Percentiles rank a stretch among this genome's conserved stretches.
These are phyloP conservation scores for Leccinum fibrillosum DNA, from an alignment of 768 basidiomycete species.

Conservation along the genomic window DNA sequence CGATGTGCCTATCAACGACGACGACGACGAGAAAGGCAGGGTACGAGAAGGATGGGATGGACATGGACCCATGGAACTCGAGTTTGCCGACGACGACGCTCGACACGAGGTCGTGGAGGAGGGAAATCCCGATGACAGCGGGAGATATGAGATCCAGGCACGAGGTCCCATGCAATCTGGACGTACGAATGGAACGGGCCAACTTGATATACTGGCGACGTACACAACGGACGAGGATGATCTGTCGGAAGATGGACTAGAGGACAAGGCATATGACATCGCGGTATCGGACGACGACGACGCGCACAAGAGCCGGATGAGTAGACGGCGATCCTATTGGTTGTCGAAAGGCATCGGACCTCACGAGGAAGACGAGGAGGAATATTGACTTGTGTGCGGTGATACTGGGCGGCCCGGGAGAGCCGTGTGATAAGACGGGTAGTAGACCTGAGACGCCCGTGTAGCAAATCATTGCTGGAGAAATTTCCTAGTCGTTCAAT, in stretches of 20 bases:
- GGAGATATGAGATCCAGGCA: slow-evolving; percentile 53
- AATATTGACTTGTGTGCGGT: background rate
- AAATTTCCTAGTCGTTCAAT: background rate
- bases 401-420: background rate
- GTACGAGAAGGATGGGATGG: slow-evolving; percentile 39
- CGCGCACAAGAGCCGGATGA: slow-evolving; percentile 3
- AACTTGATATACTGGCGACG: slow-evolving; percentile 38
- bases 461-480: no score
- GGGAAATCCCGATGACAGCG: slow-evolving; percentile 46
- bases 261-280: slow-evolving; percentile 24
- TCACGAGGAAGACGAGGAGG: slow-evolving; percentile 19
- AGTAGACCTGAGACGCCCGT: no score
- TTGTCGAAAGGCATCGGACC: slow-evolving; percentile 48
- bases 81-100: slow-evolving; percentile 22
- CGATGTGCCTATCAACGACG: slow-evolving; percentile 17
- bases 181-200: slow-evolving; percentile 36
- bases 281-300: slow-evolving; percentile 21
- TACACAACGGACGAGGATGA: slow-evolving; percentile 50
- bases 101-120: slow-evolving; percentile 1
- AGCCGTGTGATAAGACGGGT: background rate
- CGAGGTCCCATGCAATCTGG: slow-evolving; percentile 46
- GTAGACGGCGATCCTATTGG: slow-evolving; percentile 51
- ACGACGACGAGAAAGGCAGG: slow-evolving; percentile 19
- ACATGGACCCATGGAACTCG: slow-evolving; percentile 35
- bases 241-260: slow-evolving; percentile 27